phyloP scores from a whole-genome alignment of 1,284 basidiomycete species.

The Trametes versicolor region DNA sequence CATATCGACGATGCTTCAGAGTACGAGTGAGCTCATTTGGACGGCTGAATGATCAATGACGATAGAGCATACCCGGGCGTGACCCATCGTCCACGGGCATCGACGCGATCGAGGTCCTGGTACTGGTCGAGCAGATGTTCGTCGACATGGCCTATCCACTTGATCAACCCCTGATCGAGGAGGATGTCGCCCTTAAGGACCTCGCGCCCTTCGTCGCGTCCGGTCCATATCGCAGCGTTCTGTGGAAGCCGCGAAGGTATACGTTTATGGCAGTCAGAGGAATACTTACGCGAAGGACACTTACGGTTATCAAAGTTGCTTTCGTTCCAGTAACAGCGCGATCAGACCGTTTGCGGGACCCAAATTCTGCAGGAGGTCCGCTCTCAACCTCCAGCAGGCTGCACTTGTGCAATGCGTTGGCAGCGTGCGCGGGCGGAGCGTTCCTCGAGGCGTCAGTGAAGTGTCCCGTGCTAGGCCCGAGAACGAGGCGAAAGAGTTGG shows the following conservation, averaged over 20 bases:
- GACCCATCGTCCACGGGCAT: constrained; percentile 39
- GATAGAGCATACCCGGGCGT: constrained; percentile 37
- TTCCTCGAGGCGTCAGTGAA: neutral
- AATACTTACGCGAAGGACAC: neutral
- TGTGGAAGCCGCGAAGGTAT: constrained; percentile 25
- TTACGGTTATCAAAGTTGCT: constrained; percentile 53
- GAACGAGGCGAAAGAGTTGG: neutral
- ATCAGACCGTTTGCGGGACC: constrained; percentile 65
- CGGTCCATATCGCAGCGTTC: constrained; percentile 78
- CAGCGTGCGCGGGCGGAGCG: neutral
- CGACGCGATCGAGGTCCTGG: constrained; percentile 29
- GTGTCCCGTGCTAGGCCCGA: neutral
- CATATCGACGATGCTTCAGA: constrained; percentile 59
- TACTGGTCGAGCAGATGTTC: constrained; percentile 8
- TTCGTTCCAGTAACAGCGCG: constrained; percentile 70
- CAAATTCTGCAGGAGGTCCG: constrained; percentile 58
- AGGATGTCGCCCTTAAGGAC: constrained; percentile 63
- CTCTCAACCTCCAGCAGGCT: constrained; percentile 47
- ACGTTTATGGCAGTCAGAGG: neutral
- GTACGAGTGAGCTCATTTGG: neutral
- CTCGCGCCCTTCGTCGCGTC: constrained; percentile 60
- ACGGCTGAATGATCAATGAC: neutral
- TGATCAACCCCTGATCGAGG: constrained; percentile 64
- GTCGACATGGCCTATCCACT: constrained; percentile 56
- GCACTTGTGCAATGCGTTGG: constrained; percentile 45